phyloP scores from a whole-genome alignment of 2,329 filamentous ascomycete species.

The Monilinia fructigena region DNA sequence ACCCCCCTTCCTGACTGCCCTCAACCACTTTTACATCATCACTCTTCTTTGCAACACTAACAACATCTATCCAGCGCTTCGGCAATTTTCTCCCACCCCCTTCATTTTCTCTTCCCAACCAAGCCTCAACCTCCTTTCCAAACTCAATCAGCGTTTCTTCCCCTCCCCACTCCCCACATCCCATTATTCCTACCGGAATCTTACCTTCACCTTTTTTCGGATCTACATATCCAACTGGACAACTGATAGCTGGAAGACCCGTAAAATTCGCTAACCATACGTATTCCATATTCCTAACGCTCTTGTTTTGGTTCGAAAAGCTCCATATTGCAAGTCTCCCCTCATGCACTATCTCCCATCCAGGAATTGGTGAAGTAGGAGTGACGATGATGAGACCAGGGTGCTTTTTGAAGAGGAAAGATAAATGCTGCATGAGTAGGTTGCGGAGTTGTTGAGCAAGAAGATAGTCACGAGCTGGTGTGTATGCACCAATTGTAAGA shows the following conservation, averaged over 20 bases:
- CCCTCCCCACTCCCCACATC: slow-evolving; percentile 64
- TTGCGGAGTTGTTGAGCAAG: slow-evolving; percentile 71
- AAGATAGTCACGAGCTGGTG: slow-evolving; percentile 67
- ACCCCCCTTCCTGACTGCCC: neutral
- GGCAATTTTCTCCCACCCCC: slow-evolving; percentile 52
- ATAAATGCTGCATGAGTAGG: slow-evolving; percentile 75
- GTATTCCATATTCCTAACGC: slow-evolving; percentile 79
- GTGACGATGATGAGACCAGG: slow-evolving; percentile 77
- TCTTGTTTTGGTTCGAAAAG: slow-evolving; percentile 72
- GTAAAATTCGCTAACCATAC: slow-evolving; percentile 81
- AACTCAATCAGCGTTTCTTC: slow-evolving; percentile 63
- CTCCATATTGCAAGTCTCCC: slow-evolving; percentile 63
- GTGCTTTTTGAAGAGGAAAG: slow-evolving; percentile 65
- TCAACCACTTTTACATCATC: slow-evolving; percentile 51
- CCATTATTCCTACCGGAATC: slow-evolving; percentile 61
- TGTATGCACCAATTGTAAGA: slow-evolving; percentile 62
- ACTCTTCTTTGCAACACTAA: slow-evolving; percentile 47
- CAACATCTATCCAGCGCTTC: slow-evolving; percentile 58
- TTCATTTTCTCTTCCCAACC: slow-evolving; percentile 49
- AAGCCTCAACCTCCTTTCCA: slow-evolving; percentile 57
- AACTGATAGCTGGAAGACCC: slow-evolving; percentile 72
- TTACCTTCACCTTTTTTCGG: slow-evolving; percentile 49
- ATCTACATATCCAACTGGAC: slow-evolving; percentile 69
- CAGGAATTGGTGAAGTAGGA: slow-evolving; percentile 72
- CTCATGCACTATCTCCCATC: slow-evolving; percentile 61